These are phyloP conservation scores for Ramaria rubella DNA, from an alignment of 768 basidiomycete species.

Conservation along the genomic window DNA sequence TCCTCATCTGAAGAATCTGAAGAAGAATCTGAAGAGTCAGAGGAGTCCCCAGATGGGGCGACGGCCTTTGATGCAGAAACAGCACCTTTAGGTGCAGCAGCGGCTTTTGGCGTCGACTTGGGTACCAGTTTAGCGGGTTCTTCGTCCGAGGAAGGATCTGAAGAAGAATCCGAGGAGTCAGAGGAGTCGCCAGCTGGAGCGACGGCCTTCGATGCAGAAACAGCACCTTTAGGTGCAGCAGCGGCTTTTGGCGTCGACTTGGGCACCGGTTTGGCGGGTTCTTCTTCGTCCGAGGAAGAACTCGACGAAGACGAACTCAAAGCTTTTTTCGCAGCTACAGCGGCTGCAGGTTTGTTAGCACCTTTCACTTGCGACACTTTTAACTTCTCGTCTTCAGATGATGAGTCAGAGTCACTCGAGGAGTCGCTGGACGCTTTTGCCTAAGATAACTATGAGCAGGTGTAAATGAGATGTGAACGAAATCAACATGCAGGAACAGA, in stretches of 20 bases:
- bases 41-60: slow-evolving; percentile 12
- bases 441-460: neutral
- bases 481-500: neutral
- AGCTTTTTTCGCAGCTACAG: neutral
- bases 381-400: slow-evolving; percentile 45
- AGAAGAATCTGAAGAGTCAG: slow-evolving; percentile 14
- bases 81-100: slow-evolving; percentile 29
- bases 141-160: slow-evolving; percentile 10
- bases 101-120: slow-evolving; percentile 25
- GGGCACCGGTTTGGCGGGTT: slow-evolving; percentile 12
- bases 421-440: slow-evolving; percentile 3
- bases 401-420: slow-evolving; percentile 15
- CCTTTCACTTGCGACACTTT: slow-evolving; percentile 42
- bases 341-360: neutral
- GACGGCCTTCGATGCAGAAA: slow-evolving; percentile 20
- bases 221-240: slow-evolving; percentile 28
- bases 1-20: slow-evolving; percentile 23
- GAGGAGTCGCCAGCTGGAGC: slow-evolving; percentile 14
- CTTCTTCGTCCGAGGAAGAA: slow-evolving; percentile 10
- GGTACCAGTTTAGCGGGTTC: slow-evolving; percentile 12
- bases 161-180: slow-evolving; percentile 19
- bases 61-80: slow-evolving; percentile 21
- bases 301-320: slow-evolving; percentile 12
- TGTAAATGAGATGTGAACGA: neutral
- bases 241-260: slow-evolving; percentile 26